These are phyloP conservation scores for Talaromyces rugulosus DNA, from an alignment of 2,329 filamentous ascomycete genomes.

Conservation along the genomic window DNA sequence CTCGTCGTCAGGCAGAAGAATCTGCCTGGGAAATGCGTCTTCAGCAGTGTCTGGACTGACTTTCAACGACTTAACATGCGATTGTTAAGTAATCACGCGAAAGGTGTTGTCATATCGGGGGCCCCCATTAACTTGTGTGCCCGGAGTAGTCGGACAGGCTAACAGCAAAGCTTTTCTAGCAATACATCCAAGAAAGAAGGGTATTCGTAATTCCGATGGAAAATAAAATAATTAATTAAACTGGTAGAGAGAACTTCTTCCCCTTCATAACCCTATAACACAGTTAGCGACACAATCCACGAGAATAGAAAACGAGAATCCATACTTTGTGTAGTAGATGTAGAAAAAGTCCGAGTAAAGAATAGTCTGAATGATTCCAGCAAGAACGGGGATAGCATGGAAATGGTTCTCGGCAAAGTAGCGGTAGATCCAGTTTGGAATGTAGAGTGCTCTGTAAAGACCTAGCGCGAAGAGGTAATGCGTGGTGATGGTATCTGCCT, in stretches of 20 bases:
- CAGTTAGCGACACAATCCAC: not conserved
- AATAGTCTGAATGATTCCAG: conserved; percentile 87
- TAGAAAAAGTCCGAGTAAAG: conserved; percentile 99
- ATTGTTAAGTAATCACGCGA: not conserved
- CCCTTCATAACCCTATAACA: conserved; percentile 65
- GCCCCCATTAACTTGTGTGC: no score
- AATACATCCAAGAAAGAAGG: conserved; percentile 1
- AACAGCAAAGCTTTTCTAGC: not conserved
- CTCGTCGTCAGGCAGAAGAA: not conserved
- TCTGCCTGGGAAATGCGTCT: not conserved
- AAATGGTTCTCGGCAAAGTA: conserved; percentile 76
- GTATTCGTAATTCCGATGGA: not conserved
- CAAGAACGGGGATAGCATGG: conserved; percentile 82
- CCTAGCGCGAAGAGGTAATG: conserved; percentile 96
- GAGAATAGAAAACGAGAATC: conserved; percentile 12
- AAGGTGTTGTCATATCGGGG: not conserved
- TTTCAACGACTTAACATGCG: no score
- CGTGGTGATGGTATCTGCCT: conserved; percentile 98
- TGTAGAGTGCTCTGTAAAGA: conserved; percentile 87
- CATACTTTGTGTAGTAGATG: conserved; percentile 94
- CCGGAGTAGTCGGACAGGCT: not conserved
- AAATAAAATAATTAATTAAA: conserved; percentile 47
- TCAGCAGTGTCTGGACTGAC: no score
- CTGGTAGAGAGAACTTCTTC: conserved; percentile 81
- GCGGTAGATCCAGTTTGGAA: conserved; percentile 96